Base-by-base conservation (phyloP, 495 filamentous ascomycete species). In the Podospora pseudoanserina region DNA sequence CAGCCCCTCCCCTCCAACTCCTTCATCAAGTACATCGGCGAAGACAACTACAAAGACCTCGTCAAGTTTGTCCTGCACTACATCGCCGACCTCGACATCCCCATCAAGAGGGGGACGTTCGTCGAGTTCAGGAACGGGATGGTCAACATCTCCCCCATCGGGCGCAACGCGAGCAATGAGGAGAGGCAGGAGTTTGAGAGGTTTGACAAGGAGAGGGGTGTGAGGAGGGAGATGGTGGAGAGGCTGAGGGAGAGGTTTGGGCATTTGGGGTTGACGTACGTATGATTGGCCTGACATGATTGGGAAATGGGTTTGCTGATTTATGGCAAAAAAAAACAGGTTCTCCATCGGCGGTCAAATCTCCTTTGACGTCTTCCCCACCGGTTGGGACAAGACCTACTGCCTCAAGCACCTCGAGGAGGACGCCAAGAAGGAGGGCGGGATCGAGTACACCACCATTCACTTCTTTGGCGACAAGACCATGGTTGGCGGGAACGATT, bases 401-500 rank as follows among this genome's bases (percentile, higher is more conserved):
- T 97, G 94, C 79, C 82, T 99, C 71, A 85, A 86, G 73, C 93
- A 97, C 78, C 77, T 99, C 34, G 91, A 91, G 80, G 86, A 87
- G 65, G 95, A 98, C 77, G 91, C 90, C 74, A 82, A 87, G 71
- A 79, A 83, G 69, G 80, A 83, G 7, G 86, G 84, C 67, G 92
- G 91, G 54, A 80, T 92, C 66, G 79, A 89, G 9, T 99, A 93
- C 80, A 90, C 85, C 65, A 93, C 88, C 27, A 90, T 98, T 74
- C 95, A 98, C 83, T 99, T 98, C 87, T 98, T 98, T 77, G 95
- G 95, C 59, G 95, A 99, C 82, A 99, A 98, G 86, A 91, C 91
- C 28, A 86, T 84, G 72, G 78, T 87, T 72, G 94, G 95, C 66
- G 95, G 95, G 58, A 99, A 98, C 76, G 95, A 99, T 78, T 93